Conservation (phyloP, 306 rosid species). For the Fagus sylvatica region DNA sequence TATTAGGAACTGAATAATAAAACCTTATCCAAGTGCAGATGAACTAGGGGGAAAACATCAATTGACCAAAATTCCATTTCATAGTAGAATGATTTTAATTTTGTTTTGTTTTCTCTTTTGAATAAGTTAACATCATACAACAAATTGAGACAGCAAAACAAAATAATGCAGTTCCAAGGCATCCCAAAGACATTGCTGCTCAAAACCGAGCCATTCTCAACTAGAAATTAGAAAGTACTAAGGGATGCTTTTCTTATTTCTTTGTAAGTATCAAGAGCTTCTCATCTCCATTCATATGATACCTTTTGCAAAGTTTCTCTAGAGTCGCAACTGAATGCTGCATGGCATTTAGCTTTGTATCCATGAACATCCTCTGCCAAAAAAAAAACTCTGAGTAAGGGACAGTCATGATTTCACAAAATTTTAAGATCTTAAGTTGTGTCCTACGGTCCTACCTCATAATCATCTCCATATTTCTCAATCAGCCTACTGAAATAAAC, state of each 20-base stretch:
- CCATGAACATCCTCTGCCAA: slow-evolving; percentile 84
- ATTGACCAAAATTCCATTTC: not conserved
- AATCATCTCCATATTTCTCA: slow-evolving; percentile 69
- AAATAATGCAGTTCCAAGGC: not conserved
- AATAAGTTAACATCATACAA: slow-evolving; percentile 3
- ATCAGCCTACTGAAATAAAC: slow-evolving; percentile 57
- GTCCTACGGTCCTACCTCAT: slow-evolving; percentile 56
- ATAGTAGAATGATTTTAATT: not conserved
- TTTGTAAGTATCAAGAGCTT: slow-evolving; percentile 45
- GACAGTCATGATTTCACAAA: not conserved
- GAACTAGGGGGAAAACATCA: not conserved
- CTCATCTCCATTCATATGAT: slow-evolving; percentile 39
- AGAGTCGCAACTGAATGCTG: slow-evolving; percentile 84
- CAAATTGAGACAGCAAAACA: slow-evolving; percentile 22
- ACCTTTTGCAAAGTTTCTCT: slow-evolving; percentile 74
- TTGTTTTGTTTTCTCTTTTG: not conserved
- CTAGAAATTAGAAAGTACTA: slow-evolving; percentile 8
- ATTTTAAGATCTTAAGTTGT: not conserved
- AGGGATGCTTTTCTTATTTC: too few relatives aligned
- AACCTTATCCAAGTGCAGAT: not conserved
- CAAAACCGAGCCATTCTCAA: slow-evolving; percentile 21
- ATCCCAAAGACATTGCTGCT: not conserved
- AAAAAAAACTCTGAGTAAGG: slow-evolving; percentile 10
- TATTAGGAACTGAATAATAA: not conserved
- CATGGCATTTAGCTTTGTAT: slow-evolving; percentile 75